A percentile compares a stretch with the other conserved stretches of the same genome.
Conservation (phyloP, 1,284 basidiomycete species). For the Afroboletus lepidellus region DNA sequence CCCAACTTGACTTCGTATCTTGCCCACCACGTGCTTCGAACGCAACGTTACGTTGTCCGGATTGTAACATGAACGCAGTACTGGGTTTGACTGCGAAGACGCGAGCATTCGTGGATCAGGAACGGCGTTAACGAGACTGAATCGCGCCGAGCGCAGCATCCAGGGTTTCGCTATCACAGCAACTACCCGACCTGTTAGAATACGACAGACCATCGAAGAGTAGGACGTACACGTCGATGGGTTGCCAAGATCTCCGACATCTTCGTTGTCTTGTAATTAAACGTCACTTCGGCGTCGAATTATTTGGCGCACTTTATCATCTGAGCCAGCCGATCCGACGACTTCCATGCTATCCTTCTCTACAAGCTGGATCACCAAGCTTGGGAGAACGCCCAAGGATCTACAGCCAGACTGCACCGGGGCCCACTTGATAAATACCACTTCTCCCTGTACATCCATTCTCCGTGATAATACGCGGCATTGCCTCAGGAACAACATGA, state of each 20-base stretch:
- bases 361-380: slow-evolving; percentile 33
- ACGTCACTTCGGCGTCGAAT: slow-evolving; percentile 38
- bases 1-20: too few species aligned
- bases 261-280: slow-evolving; percentile 38
- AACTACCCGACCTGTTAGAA: slow-evolving; percentile 30
- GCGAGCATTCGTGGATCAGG: neutral
- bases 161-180: slow-evolving; percentile 49
- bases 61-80: too few species aligned
- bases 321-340: slow-evolving; percentile 40
- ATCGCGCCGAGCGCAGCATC: slow-evolving; percentile 57
- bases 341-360: slow-evolving; percentile 40
- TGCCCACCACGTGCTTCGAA: too few species aligned
- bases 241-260: slow-evolving; percentile 28
- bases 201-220: neutral
- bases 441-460: slow-evolving; percentile 21
- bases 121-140: neutral
- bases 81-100: too few species aligned
- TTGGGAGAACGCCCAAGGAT: slow-evolving; percentile 1
- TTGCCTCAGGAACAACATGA: too few species aligned
- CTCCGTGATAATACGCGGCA: too few species aligned
- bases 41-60: too few species aligned
- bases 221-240: slow-evolving; percentile 18
- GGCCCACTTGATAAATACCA: slow-evolving; percentile 21
- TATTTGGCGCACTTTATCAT: slow-evolving; percentile 41
- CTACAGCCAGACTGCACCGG: slow-evolving; percentile 24